Evolutionary conservation across 176 grass and related monocot genomes (phyloP).

Genomic region (Oryza longistaminata): DNA sequence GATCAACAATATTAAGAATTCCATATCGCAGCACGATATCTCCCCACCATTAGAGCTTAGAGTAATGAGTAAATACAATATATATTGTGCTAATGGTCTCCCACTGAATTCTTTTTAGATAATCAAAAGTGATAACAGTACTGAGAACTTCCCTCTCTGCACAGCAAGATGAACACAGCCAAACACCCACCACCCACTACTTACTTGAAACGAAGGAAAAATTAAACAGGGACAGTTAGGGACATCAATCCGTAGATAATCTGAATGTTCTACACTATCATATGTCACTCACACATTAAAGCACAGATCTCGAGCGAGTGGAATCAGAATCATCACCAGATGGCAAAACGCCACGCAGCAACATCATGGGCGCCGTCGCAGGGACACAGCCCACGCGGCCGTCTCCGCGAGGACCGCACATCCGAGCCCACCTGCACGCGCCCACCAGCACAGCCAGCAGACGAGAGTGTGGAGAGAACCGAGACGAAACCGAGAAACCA

Average conservation of each 20-base stretch:
- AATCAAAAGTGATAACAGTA: too few relatives aligned
- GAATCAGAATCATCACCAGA: constrained; percentile 62
- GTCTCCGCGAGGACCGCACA: constrained; percentile 81
- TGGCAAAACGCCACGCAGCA: constrained; percentile 51
- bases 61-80: not conserved
- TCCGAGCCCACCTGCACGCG: constrained; percentile 72
- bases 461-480: not conserved
- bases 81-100: not conserved
- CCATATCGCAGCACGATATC: not conserved
- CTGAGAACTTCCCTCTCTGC: too few relatives aligned
- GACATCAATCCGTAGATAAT: too few relatives aligned
- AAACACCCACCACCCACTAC: too few relatives aligned
- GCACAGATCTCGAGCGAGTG: constrained; percentile 4
- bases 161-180: too few relatives aligned
- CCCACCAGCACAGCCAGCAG: not conserved
- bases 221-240: too few relatives aligned
- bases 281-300: not conserved
- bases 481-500: not conserved
- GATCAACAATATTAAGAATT: constrained; percentile 7
- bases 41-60: not conserved
- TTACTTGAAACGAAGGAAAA: too few relatives aligned
- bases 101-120: too few relatives aligned
- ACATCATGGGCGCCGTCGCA: constrained; percentile 47
- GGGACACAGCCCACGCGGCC: constrained; percentile 39
- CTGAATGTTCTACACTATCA: constrained; percentile 19